phyloP scores from a whole-genome alignment of 2,329 filamentous ascomycete species.

The Drechslerella coelobrocha region DNA sequence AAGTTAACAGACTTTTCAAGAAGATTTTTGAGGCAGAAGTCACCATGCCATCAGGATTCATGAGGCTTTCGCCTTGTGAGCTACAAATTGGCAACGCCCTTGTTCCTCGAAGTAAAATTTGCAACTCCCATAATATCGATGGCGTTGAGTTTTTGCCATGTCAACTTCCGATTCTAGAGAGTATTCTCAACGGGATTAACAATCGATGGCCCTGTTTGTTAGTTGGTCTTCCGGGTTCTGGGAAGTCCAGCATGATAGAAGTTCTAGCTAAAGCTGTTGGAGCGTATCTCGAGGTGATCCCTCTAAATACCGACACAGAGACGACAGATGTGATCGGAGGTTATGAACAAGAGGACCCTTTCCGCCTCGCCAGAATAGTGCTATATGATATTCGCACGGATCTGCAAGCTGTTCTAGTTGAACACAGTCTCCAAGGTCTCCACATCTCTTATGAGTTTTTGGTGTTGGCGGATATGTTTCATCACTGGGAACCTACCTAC shows the following conservation, averaged over 20 bases:
- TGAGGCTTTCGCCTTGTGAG: slow-evolving; percentile 71
- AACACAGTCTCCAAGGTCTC: slow-evolving; percentile 7
- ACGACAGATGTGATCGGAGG: slow-evolving; percentile 97
- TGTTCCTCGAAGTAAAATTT: slow-evolving; percentile 66
- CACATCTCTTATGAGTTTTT: slow-evolving; percentile 2
- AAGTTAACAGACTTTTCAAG: slow-evolving; percentile 71
- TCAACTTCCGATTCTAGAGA: slow-evolving; percentile 78
- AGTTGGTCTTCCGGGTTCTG: slow-evolving; percentile 81
- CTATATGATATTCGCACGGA: slow-evolving; percentile 62
- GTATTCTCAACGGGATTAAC: slow-evolving; percentile 83
- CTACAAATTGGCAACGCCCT: slow-evolving; percentile 82
- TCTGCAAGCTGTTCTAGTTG: slow-evolving; percentile 22
- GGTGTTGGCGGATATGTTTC: slow-evolving; percentile 14
- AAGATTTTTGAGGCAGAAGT: slow-evolving; percentile 67
- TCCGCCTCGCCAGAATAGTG: slow-evolving; percentile 72
- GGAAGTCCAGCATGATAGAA: slow-evolving; percentile 81
- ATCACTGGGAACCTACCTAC: slow-evolving; percentile 35
- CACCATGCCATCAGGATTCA: slow-evolving; percentile 69
- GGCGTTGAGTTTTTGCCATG: slow-evolving; percentile 53
- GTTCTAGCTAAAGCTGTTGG: slow-evolving; percentile 82
- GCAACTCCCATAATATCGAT: slow-evolving; percentile 57
- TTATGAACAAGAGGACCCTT: slow-evolving; percentile 89
- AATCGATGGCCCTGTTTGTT: slow-evolving; percentile 88
- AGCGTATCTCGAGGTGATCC: slow-evolving; percentile 77
- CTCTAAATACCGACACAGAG: slow-evolving; percentile 93